Evolutionary conservation across 2,329 filamentous ascomycete species (phyloP), one percentile per base, ranked within the genome.

Genomic region (Paecilomyces sp.): DNA sequence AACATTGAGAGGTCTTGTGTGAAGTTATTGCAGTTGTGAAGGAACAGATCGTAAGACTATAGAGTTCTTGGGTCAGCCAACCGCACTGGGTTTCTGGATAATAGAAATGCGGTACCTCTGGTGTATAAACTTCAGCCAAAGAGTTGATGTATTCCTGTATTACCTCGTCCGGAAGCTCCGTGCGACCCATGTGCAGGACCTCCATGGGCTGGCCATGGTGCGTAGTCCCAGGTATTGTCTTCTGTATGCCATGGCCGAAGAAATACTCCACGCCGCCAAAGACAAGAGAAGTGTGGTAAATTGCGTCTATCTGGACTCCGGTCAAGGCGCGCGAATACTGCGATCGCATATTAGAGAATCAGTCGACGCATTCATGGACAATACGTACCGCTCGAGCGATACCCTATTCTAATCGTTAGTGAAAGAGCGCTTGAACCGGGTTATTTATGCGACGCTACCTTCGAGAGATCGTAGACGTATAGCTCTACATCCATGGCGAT

Each of bases 21-120:
- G 75, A 97, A 99, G 74, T 97, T 97, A 78, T 97, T 99, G 79
- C 93, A 97, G 72, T 99, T 99, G 75, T 97, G 92, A 30, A 84
- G 67, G 78, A 90, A 96, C 4, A 97, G 79, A 70, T 97, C 91
- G 70, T 97, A 97, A 0, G 90, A 89, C 85, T 91, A 64, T 8
- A 47, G n/a, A 47, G 18, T 8, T 18, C n/a, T 11, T 15, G 18
- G 7, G n/a, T 47, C n/a, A 47, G n/a, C n/a, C 15, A 47, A 47
- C n/a, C 18, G 13, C 9, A 47, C n/a, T 9, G 3, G 28, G n/a
- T 33, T 41, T 53, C 41, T 30, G 8, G 52, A 57, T 28, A 50
- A 25, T 7, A 6, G 8, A 54, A 18, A 12, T 9, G 13, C 60
- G 70, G 13, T 68, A 88, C 89, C 79, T 92, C 87, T 8, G 88